Evolutionary conservation across 192 early-diverging fungal species (phyloP).

Genomic region (Pilaira anomala): DNA sequence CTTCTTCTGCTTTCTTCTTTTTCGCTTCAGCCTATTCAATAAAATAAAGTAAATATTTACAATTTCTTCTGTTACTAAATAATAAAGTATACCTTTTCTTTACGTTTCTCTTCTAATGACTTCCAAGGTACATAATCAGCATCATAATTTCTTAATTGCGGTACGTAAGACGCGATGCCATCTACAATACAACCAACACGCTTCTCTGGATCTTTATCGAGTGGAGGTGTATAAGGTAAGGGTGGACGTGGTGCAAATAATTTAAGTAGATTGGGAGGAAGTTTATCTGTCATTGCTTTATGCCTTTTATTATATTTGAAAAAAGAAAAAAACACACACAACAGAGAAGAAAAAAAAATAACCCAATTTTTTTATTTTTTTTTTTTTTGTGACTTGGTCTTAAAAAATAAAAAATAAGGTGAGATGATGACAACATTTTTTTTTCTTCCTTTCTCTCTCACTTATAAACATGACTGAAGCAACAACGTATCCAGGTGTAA

Average conservation of each 20-base stretch:
- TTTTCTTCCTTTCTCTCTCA: neutral
- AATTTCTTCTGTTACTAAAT: neutral
- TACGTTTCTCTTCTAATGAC: slow-evolving; percentile 64
- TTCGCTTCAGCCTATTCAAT: slow-evolving; percentile 48
- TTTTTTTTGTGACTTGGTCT: neutral
- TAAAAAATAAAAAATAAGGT: neutral
- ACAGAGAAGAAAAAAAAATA: slow-evolving; percentile 10
- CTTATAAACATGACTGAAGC: neutral
- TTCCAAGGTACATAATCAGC: slow-evolving; percentile 69
- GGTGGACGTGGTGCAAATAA: slow-evolving; percentile 84
- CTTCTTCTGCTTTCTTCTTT: slow-evolving; percentile 58
- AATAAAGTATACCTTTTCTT: slow-evolving; percentile 55
- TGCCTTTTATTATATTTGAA: neutral
- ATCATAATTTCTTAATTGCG: slow-evolving; percentile 56
- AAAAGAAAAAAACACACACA: slow-evolving; percentile 1
- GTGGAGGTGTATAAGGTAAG: slow-evolving; percentile 57
- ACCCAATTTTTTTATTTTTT: neutral
- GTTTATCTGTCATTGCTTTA: slow-evolving; percentile 36
- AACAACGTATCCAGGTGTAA: slow-evolving; percentile 10
- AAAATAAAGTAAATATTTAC: neutral
- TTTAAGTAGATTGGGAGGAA: slow-evolving; percentile 69
- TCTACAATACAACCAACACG: slow-evolving; percentile 49
- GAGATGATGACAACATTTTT: neutral
- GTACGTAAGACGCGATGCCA: slow-evolving; percentile 60
- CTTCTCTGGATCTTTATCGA: slow-evolving; percentile 63